Conservation (phyloP, 306 rosid genomes). For the Vigna radiata region DNA sequence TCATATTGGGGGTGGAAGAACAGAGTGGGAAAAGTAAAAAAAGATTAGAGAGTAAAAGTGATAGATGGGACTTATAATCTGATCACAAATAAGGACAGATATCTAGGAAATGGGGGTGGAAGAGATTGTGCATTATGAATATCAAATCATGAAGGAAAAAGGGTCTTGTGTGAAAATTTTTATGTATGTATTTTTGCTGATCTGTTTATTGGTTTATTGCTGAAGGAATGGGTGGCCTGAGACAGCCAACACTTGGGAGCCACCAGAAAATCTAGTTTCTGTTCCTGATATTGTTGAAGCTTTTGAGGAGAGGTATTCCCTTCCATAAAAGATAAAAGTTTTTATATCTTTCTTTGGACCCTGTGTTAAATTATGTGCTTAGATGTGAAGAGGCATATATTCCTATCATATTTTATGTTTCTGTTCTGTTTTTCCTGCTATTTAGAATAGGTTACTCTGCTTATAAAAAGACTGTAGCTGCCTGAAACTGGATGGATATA, state of each 20-base stretch:
- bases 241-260: constrained; percentile 95
- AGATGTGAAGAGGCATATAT: not conserved
- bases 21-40: not conserved
- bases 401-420: constrained; percentile 1
- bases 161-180: constrained; percentile 5
- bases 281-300: constrained; percentile 76
- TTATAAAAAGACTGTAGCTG: not conserved
- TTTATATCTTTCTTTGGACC: not conserved
- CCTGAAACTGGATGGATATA: constrained; percentile 9
- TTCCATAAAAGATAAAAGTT: not conserved
- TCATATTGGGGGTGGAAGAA: not conserved
- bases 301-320: constrained; percentile 75
- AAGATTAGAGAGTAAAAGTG: not conserved
- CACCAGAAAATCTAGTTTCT: constrained; percentile 73
- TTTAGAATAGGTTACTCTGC: not conserved
- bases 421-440: constrained; percentile 24
- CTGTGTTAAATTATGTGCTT: not conserved
- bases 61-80: not conserved
- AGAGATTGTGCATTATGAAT: not conserved
- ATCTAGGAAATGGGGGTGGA: not conserved
- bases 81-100: not conserved
- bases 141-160: not conserved
- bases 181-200: not conserved
- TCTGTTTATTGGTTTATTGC: constrained; percentile 24
- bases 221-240: constrained; percentile 93